Conservation (phyloP, 2,329 filamentous ascomycete species). For the Botrytis hyacinthi region DNA sequence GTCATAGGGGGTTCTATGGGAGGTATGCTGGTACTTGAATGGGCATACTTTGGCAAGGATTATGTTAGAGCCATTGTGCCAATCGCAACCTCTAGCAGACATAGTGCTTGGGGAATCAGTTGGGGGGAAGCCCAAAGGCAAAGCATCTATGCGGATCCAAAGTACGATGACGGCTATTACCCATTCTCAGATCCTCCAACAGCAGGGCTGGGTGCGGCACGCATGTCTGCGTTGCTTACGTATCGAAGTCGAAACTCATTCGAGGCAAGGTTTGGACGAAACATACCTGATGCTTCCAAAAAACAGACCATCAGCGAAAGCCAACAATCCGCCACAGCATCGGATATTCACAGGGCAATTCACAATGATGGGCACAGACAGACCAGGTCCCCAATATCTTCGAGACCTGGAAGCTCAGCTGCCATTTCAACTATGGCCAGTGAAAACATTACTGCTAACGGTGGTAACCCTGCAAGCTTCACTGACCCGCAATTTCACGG, state of each 20-base stretch:
- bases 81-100: constrained; percentile 79
- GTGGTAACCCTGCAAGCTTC: constrained; percentile 41
- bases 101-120: constrained; percentile 87
- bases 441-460: constrained; percentile 29
- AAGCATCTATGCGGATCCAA: constrained; percentile 96
- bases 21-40: constrained; percentile 88
- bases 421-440: constrained; percentile 22
- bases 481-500: constrained; percentile 71
- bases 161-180: constrained; percentile 98
- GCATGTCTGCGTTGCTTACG: constrained; percentile 94
- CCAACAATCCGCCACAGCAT: constrained; percentile 58
- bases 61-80: constrained; percentile 80
- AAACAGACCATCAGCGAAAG: constrained; percentile 77
- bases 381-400: constrained; percentile 49
- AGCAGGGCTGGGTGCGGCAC: constrained; percentile 85
- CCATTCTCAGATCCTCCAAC: constrained; percentile 79
- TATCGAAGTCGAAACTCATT: constrained; percentile 97
- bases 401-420: constrained; percentile 43
- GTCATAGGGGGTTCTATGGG: constrained; percentile 84
- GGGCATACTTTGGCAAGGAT: constrained; percentile 84
- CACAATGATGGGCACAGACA: constrained; percentile 79
- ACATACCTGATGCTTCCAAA: constrained; percentile 81
- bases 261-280: constrained; percentile 90
- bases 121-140: constrained; percentile 88
- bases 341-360: constrained; percentile 66